Evolutionary conservation across 768 basidiomycete genomes (phyloP).

Genomic region (Arthromyces matolae): DNA sequence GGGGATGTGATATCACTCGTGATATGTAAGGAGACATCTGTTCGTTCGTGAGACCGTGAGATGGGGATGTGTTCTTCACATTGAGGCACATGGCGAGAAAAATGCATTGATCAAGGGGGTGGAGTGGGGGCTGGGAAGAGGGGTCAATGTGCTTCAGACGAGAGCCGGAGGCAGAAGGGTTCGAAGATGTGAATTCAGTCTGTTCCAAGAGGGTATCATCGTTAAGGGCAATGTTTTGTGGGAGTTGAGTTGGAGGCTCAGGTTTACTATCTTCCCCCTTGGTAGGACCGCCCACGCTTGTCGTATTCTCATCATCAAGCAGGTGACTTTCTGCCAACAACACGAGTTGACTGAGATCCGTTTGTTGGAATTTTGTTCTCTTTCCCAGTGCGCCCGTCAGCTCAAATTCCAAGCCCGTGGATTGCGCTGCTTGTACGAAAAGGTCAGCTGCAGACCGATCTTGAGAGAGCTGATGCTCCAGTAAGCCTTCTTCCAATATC

Average conservation of each 20-base stretch:
- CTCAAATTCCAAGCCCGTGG: conserved; percentile 81
- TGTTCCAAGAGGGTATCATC: conserved; percentile 96
- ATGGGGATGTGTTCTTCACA: conserved; percentile 83
- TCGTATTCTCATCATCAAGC: conserved; percentile 26
- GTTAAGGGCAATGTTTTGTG: conserved; percentile 82
- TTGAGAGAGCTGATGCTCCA: conserved; percentile 71
- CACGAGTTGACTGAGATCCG: conserved; percentile 84
- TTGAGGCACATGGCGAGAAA: conserved; percentile 89
- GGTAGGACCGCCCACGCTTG: conserved; percentile 9
- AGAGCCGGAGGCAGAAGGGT: conserved; percentile 41
- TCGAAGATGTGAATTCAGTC: conserved; percentile 84
- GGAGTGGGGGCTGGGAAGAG: conserved; percentile 76
- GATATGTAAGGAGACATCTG: conserved; percentile 92
- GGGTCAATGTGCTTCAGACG: conserved; percentile 75
- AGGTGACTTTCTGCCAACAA: conserved; percentile 85
- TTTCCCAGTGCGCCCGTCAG: conserved; percentile 91
- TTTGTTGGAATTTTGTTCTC: conserved; percentile 90
- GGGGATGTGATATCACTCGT: conserved; percentile 84
- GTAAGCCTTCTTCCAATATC: conserved; percentile 71
- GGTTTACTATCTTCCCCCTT: conserved; percentile 4
- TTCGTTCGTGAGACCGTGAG: conserved; percentile 84
- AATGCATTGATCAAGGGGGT: conserved; percentile 92
- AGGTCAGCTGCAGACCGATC: conserved; percentile 75
- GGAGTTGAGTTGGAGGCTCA: conserved; percentile 37
- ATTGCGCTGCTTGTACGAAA: conserved; percentile 75